Evolutionary conservation across 1,139 yeast genomes (phyloP).

Genomic region (Candida sp.): DNA sequence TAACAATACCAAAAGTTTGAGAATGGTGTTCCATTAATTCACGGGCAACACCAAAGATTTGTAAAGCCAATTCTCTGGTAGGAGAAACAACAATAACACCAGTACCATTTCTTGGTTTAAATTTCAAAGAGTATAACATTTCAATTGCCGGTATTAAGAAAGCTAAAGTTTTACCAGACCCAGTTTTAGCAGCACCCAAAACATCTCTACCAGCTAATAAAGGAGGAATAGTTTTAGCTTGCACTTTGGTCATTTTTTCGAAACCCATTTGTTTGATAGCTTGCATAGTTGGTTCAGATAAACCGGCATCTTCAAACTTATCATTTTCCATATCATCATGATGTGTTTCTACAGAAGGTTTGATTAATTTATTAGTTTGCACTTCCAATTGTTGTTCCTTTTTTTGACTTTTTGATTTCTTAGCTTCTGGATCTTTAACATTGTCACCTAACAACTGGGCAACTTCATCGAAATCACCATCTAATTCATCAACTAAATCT

Average conservation of each 20-base stretch:
- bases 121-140: constrained; percentile 73
- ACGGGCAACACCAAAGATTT: constrained; percentile 94
- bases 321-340: constrained; percentile 34
- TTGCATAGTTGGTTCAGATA: constrained; percentile 76
- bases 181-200: constrained; percentile 97
- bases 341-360: constrained; percentile 20
- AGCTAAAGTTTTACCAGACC: constrained; percentile 96
- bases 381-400: constrained; percentile 14
- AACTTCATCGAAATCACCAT: constrained; percentile 54
- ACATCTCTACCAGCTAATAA: constrained; percentile 94
- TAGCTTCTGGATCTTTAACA: constrained; percentile 37
- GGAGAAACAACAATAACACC: constrained; percentile 90
- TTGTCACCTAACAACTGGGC: constrained; percentile 49
- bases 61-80: constrained; percentile 84
- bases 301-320: constrained; percentile 49
- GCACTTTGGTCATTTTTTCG: constrained; percentile 86
- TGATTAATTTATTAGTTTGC: constrained; percentile 9
- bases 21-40: constrained; percentile 89
- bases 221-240: constrained; percentile 93
- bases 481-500: constrained; percentile 45
- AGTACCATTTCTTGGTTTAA: constrained; percentile 67
- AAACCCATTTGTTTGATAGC: constrained; percentile 89
- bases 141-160: constrained; percentile 95
- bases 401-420: constrained; percentile 16
- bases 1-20: constrained; percentile 94